phyloP scores from a whole-genome alignment of 768 basidiomycete genomes.

The Lepiota subincarnata region DNA sequence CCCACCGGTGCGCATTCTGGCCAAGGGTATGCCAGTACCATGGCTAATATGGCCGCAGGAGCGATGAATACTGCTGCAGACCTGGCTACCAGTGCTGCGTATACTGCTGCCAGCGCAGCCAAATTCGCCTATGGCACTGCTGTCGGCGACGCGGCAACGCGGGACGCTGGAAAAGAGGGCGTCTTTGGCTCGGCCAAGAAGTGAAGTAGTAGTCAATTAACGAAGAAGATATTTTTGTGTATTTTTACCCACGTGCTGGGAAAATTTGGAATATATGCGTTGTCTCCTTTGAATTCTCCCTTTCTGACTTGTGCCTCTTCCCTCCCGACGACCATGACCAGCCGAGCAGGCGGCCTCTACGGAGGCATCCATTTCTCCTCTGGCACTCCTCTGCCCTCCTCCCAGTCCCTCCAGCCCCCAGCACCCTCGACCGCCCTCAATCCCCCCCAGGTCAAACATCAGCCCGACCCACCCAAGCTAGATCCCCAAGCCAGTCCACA shows the following conservation, averaged over 20 bases:
- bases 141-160: constrained; percentile 30
- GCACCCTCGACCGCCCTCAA: constrained; percentile 17
- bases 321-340: constrained; percentile 52
- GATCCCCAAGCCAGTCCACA: constrained; percentile 20
- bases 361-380: constrained; percentile 85
- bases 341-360: constrained; percentile 80
- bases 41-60: constrained; percentile 17
- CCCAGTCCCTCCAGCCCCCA: constrained; percentile 27
- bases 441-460: constrained; percentile 14
- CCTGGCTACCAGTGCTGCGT: background rate
- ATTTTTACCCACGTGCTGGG: constrained; percentile 13
- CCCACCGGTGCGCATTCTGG: constrained; percentile 10
- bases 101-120: constrained; percentile 27
- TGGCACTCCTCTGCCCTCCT: constrained; percentile 49
- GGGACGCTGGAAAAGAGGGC: constrained; percentile 28
- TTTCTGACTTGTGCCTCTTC: constrained; percentile 7
- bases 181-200: background rate
- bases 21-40: constrained; percentile 17
- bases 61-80: background rate
- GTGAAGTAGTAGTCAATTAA: too few relatives aligned
- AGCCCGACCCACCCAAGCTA: constrained; percentile 19
- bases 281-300: too few relatives aligned
- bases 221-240: constrained; percentile 10
- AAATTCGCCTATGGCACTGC: constrained; percentile 34
- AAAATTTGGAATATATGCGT: background rate